These are phyloP conservation scores for Scleroderma bovista DNA, from an alignment of 768 basidiomycete genomes.

Conservation along the genomic window DNA sequence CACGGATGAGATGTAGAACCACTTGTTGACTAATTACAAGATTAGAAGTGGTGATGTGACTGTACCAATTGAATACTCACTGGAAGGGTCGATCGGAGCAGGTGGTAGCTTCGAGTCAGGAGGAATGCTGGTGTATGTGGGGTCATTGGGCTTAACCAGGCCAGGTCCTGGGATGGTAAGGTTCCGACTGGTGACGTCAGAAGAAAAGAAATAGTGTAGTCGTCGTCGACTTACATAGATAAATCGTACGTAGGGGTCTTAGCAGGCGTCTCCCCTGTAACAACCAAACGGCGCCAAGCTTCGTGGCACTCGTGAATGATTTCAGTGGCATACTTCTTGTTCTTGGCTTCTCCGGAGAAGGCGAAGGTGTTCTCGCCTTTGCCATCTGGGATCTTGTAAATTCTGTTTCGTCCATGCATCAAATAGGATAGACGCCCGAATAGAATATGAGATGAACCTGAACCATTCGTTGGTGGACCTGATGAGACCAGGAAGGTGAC, in stretches of 20 bases:
- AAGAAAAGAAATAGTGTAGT: background rate
- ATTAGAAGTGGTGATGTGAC: constrained; percentile 5
- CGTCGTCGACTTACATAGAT: constrained; percentile 61
- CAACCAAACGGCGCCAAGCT: constrained; percentile 95
- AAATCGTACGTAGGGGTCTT: constrained; percentile 71
- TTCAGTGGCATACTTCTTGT: constrained; percentile 98
- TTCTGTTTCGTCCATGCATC: constrained; percentile 39
- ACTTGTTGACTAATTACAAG: constrained; percentile 63
- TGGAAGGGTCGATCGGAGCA: constrained; percentile 85
- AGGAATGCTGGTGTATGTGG: constrained; percentile 60
- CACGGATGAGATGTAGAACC: constrained; percentile 93
- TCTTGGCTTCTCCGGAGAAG: constrained; percentile 99
- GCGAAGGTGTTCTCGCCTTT: constrained; percentile 98
- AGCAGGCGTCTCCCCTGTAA: constrained; percentile 68
- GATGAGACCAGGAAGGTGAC: constrained; percentile 94
- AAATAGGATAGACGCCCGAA: background rate
- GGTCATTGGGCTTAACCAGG: constrained; percentile 56
- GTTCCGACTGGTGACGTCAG: constrained; percentile 56
- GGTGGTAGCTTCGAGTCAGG: constrained; percentile 77
- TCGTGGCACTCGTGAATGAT: constrained; percentile 99
- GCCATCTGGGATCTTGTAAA: constrained; percentile 95
- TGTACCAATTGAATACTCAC: constrained; percentile 39
- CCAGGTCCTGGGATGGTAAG: constrained; percentile 69
- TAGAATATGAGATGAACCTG: constrained; percentile 44
- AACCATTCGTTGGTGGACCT: constrained; percentile 99